Conservation (phyloP, 306 rosid species). For the Dalbergia oliveri region DNA sequence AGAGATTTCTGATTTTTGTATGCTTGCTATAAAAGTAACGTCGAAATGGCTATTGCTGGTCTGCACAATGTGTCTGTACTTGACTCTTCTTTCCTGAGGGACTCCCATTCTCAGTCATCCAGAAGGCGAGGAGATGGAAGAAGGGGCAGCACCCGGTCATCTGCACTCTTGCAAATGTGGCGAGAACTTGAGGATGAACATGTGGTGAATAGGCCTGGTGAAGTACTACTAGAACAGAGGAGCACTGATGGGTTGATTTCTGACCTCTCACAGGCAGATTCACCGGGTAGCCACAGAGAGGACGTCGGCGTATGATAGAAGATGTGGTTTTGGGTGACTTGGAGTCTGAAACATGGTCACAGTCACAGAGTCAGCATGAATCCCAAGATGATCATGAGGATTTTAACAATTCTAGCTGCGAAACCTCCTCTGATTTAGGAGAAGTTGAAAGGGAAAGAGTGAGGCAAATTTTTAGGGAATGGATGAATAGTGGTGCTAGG, state of each 20-base stretch:
- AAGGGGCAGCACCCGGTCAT: constrained; percentile 69
- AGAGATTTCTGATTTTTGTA: constrained; percentile 37
- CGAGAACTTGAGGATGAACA: constrained; percentile 90
- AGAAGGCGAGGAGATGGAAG: constrained; percentile 66
- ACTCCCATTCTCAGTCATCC: constrained; percentile 75
- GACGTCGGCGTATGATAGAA: constrained; percentile 53
- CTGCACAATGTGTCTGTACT: constrained; percentile 80
- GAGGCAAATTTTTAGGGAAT: constrained; percentile 86
- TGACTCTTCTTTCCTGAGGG: constrained; percentile 80
- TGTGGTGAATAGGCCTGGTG: constrained; percentile 66
- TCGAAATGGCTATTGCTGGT: constrained; percentile 92
- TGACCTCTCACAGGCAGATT: constrained; percentile 52
- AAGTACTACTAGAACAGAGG: constrained; percentile 60
- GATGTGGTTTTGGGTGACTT: constrained; percentile 60
- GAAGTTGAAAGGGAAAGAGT: constrained; percentile 95
- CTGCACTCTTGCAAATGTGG: constrained; percentile 84
- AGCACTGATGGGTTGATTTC: constrained; percentile 49
- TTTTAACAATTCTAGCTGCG: constrained; percentile 67
- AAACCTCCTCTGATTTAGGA: constrained; percentile 73
- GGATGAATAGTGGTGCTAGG: constrained; percentile 79
- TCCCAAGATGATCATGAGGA: constrained; percentile 67
- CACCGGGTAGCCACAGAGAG: constrained; percentile 52
- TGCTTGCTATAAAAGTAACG: constrained; percentile 38
- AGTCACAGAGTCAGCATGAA: constrained; percentile 64
- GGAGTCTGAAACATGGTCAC: constrained; percentile 73